phyloP scores from a whole-genome alignment of 139 green algal genomes.

The Tetradesmus lagerheimii region DNA sequence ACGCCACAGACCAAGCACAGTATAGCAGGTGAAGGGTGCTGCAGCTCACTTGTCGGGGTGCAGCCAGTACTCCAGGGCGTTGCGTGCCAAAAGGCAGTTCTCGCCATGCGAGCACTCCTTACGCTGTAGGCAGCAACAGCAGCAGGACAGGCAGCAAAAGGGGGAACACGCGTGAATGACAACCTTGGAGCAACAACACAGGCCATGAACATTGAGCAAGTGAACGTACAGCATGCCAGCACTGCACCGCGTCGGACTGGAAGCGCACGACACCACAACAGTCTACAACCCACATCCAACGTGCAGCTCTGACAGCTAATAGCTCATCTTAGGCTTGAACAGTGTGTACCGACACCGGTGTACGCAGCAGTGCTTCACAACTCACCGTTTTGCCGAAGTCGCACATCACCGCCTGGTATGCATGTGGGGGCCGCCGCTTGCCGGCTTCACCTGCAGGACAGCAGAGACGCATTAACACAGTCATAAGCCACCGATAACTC shows the following conservation, averaged over 20 bases:
- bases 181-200: not conserved
- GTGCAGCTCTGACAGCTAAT: too few relatives aligned
- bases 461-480: not conserved
- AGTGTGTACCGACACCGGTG: too few relatives aligned
- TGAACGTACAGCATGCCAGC: too few relatives aligned
- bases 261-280: too few relatives aligned
- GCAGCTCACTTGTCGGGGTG: conserved; percentile 37
- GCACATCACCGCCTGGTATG: conserved; percentile 33
- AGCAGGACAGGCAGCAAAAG: not conserved
- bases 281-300: too few relatives aligned
- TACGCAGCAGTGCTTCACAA: too few relatives aligned
- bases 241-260: too few relatives aligned
- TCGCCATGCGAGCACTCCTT: conserved; percentile 39
- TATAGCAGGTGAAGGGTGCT: too few relatives aligned
- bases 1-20: too few relatives aligned
- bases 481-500: not conserved
- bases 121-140: conserved; percentile 13
- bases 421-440: conserved; percentile 27
- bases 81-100: not conserved
- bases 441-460: conserved; percentile 32
- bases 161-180: not conserved
- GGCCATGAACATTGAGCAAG: too few relatives aligned
- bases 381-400: conserved; percentile 38
- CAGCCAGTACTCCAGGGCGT: conserved; percentile 37
- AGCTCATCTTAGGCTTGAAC: too few relatives aligned